phyloP scores from a whole-genome alignment of 2,329 filamentous ascomycete species.

The Fonsecaea erecta region DNA sequence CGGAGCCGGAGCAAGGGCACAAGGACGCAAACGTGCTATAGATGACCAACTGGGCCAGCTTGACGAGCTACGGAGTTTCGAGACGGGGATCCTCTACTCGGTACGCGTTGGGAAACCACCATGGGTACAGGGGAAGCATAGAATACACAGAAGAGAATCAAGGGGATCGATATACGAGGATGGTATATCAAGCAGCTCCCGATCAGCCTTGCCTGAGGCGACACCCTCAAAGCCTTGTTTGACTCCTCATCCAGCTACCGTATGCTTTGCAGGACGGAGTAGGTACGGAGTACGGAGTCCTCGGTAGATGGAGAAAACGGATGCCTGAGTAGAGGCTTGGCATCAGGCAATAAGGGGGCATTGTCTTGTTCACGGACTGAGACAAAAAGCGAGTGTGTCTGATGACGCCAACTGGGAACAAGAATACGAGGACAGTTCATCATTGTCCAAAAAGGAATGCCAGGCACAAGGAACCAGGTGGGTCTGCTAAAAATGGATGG shows the following conservation, averaged over 20 bases:
- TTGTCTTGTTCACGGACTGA: background rate
- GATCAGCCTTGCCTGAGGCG: too few species aligned
- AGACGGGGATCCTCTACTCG: background rate
- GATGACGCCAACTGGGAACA: background rate
- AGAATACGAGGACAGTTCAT: background rate
- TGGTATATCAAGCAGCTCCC: too few species aligned
- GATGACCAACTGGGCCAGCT: constrained; percentile 5
- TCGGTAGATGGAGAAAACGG: too few species aligned
- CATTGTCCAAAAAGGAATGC: background rate
- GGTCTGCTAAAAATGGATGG: constrained; percentile 13
- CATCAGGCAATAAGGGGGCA: background rate
- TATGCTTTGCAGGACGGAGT: too few species aligned
- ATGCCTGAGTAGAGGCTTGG: background rate
- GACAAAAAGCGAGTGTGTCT: background rate
- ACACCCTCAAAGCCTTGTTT: too few species aligned
- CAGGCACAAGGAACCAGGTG: background rate
- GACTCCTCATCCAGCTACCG: too few species aligned
- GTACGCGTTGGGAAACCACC: background rate
- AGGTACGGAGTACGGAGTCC: too few species aligned
- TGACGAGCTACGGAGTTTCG: constrained; percentile 14
- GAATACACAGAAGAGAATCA: too few species aligned
- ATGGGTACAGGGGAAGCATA: too few species aligned
- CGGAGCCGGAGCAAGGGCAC: constrained; percentile 8
- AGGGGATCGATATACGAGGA: background rate
- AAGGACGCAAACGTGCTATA: background rate